Percentiles rank a stretch among this genome's conserved stretches.
Evolutionary conservation across 148 eudicot genomes (phyloP).

Genomic region (Arctostaphylos glauca): DNA sequence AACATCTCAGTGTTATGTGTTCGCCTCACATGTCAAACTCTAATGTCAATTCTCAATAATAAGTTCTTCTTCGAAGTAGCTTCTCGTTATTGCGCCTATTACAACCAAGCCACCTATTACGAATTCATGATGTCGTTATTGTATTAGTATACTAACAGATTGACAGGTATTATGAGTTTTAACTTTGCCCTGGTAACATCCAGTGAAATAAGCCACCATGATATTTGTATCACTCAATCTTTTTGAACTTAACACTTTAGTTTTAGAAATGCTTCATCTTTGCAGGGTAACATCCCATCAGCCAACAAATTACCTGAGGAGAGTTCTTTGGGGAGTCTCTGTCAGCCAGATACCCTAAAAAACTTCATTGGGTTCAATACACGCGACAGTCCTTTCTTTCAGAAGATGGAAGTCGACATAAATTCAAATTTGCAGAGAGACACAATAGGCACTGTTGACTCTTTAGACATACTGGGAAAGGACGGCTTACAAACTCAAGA

Average conservation of each 20-base stretch:
- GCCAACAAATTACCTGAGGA: constrained; percentile 33
- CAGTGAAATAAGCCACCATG: neutral
- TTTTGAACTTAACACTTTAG: constrained; percentile 4
- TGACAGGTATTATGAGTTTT: neutral
- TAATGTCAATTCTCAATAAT: neutral
- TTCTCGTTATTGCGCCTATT: neutral
- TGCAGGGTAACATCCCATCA: constrained; percentile 37
- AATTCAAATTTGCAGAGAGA: constrained; percentile 22
- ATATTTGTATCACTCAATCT: neutral
- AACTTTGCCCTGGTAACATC: neutral
- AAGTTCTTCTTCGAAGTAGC: neutral
- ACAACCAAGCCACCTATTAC: neutral
- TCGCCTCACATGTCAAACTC: no score
- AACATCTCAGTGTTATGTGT: neutral
- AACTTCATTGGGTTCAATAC: constrained; percentile 22
- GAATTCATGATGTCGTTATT: neutral
- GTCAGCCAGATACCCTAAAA: constrained; percentile 30
- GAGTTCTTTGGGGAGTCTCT: constrained; percentile 23
- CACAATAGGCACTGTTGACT: constrained; percentile 24
- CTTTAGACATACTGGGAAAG: constrained; percentile 25
- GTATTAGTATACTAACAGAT: neutral
- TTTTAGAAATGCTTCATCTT: constrained; percentile 9
- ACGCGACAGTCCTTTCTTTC: constrained; percentile 21
- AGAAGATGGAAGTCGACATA: constrained; percentile 31
- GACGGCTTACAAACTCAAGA: constrained; percentile 54